Evolutionary conservation across 345 rosid species (phyloP).

Genomic region (Lenwebbia sp.): DNA sequence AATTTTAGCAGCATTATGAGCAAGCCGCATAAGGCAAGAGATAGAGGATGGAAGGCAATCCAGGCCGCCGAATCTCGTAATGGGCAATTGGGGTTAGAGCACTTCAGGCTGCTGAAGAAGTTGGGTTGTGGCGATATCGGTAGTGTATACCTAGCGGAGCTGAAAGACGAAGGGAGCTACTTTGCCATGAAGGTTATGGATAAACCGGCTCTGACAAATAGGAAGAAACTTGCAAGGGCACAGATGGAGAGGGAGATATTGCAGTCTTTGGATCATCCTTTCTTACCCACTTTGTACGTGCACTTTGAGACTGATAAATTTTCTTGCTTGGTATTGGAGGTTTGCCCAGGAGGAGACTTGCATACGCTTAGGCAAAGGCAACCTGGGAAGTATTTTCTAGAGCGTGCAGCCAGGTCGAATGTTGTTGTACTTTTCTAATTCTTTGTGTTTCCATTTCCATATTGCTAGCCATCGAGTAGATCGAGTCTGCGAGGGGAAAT

Average conservation of each 20-base stretch:
- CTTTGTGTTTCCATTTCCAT: background rate
- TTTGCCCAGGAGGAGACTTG: constrained; percentile 86
- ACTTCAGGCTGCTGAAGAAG: constrained; percentile 45
- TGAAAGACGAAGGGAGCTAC: constrained; percentile 42
- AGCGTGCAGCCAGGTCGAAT: constrained; percentile 66
- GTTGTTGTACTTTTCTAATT: background rate
- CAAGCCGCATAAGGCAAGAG: constrained; percentile 79
- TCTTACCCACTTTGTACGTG: constrained; percentile 69
- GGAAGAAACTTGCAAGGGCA: constrained; percentile 77
- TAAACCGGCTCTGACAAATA: constrained; percentile 43
- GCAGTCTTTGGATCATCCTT: constrained; percentile 79
- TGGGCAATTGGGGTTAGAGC: constrained; percentile 39
- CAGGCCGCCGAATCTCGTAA: constrained; percentile 36
- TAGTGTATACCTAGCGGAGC: constrained; percentile 69
- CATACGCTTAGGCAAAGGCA: constrained; percentile 70
- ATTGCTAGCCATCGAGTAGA: background rate
- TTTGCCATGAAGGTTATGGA: constrained; percentile 84
- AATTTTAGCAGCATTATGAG: constrained; percentile 37
- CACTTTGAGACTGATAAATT: constrained; percentile 74
- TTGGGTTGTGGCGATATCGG: constrained; percentile 87
- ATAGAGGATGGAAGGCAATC: constrained; percentile 75
- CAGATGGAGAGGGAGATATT: constrained; percentile 80
- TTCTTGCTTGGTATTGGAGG: constrained; percentile 82
- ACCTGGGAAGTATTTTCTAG: constrained; percentile 66
- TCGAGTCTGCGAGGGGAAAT: background rate